These are phyloP conservation scores for Trichosanthes cucumerina DNA, from an alignment of 306 rosid genomes.

Conservation along the genomic window DNA sequence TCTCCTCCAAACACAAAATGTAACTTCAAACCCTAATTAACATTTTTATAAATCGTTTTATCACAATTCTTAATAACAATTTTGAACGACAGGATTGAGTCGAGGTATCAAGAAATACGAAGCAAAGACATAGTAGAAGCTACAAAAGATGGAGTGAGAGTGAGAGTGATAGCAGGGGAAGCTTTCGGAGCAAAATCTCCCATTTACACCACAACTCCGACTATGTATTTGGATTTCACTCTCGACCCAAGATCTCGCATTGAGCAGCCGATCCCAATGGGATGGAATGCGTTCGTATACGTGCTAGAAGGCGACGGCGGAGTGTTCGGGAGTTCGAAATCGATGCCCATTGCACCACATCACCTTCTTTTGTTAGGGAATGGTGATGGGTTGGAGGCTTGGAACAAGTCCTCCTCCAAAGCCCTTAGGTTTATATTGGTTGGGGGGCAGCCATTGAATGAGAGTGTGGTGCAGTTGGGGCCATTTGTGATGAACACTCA, in stretches of 20 bases:
- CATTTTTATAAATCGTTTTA: too few species aligned
- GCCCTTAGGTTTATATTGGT: slow-evolving; percentile 59
- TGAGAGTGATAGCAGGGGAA: slow-evolving; percentile 86
- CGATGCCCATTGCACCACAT: slow-evolving; percentile 36
- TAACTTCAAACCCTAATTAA: background rate
- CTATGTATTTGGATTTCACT: slow-evolving; percentile 81
- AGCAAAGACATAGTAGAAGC: slow-evolving; percentile 66
- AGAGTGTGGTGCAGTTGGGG: slow-evolving; percentile 66
- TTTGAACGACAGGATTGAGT: slow-evolving; percentile 50
- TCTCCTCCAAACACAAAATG: slow-evolving; percentile 80
- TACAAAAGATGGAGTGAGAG: slow-evolving; percentile 53
- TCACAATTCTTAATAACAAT: too few species aligned
- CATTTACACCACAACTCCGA: slow-evolving; percentile 73
- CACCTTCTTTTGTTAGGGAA: slow-evolving; percentile 61
- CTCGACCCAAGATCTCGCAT: slow-evolving; percentile 67
- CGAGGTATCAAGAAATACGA: slow-evolving; percentile 69
- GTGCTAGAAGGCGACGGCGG: slow-evolving; percentile 92
- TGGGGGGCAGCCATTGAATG: slow-evolving; percentile 80
- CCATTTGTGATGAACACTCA: slow-evolving; percentile 94
- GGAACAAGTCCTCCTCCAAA: slow-evolving; percentile 63
- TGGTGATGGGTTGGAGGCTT: slow-evolving; percentile 75
- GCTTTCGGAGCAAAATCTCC: slow-evolving; percentile 75
- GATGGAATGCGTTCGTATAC: slow-evolving; percentile 89
- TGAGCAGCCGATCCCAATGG: slow-evolving; percentile 50
- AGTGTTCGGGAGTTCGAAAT: slow-evolving; percentile 39